These are phyloP conservation scores for Prinsepia uniflora DNA, from an alignment of 306 rosid genomes.

Conservation along the genomic window DNA sequence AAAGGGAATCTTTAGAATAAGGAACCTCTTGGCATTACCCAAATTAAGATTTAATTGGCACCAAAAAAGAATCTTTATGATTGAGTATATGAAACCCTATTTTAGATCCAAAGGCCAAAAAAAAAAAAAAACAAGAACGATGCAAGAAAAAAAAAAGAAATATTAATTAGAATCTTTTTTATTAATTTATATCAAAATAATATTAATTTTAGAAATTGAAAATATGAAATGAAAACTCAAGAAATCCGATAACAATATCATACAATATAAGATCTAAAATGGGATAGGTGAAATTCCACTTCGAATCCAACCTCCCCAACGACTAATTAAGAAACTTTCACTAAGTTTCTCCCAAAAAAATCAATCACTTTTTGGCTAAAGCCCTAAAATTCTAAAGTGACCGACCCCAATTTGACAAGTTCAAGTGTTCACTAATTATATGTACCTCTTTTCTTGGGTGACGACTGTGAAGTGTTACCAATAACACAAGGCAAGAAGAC, in stretches of 20 bases:
- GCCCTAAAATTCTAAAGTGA: neutral
- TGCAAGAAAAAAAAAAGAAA: too few relatives aligned
- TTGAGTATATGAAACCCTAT: neutral
- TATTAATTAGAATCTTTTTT: too few relatives aligned
- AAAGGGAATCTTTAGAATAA: slow-evolving; percentile 13
- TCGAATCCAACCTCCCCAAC: slow-evolving; percentile 29
- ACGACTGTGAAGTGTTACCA: slow-evolving; percentile 26
- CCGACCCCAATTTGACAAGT: neutral
- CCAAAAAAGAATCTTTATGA: neutral
- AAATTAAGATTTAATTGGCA: neutral
- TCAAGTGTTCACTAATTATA: neutral
- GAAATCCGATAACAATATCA: too few relatives aligned
- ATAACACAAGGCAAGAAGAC: slow-evolving; percentile 58
- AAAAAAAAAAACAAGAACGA: neutral
- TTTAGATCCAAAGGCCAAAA: slow-evolving; percentile 14
- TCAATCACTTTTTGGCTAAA: neutral
- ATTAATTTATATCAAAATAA: neutral
- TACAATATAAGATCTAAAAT: neutral
- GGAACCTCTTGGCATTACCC: neutral
- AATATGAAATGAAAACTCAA: neutral
- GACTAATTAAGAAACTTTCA: slow-evolving; percentile 16
- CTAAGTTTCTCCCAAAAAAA: neutral
- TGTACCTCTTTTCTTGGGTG: slow-evolving; percentile 39
- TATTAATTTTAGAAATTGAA: neutral
- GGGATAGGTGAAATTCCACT: slow-evolving; percentile 29